Evolutionary conservation across 495 filamentous ascomycete species (phyloP).

Genomic region (Aspergillus sparsus): DNA sequence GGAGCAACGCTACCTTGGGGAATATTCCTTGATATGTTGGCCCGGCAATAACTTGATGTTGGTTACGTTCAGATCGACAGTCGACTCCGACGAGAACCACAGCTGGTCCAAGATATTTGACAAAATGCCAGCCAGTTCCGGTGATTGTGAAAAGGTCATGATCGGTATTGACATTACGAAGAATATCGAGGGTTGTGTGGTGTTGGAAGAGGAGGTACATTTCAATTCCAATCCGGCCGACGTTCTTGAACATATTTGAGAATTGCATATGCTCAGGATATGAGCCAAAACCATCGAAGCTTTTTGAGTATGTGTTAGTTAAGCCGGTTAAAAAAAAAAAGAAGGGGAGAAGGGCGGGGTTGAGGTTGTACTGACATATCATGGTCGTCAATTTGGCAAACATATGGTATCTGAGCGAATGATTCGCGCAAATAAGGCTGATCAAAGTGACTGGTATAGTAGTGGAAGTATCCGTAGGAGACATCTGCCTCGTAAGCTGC

Average conservation of each 20-base stretch:
- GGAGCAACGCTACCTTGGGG: slow-evolving; percentile 91
- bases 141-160: slow-evolving; percentile 95
- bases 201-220: slow-evolving; percentile 99
- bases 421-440: slow-evolving; percentile 91
- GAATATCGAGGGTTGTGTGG: slow-evolving; percentile 91
- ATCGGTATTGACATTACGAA: slow-evolving; percentile 82
- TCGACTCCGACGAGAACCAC: slow-evolving; percentile 89
- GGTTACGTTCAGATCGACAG: slow-evolving; percentile 86
- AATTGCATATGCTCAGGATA: slow-evolving; percentile 99
- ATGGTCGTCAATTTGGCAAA: slow-evolving; percentile 92
- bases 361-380: slow-evolving; percentile 74
- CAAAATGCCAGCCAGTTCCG: slow-evolving; percentile 94
- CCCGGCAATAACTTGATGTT: slow-evolving; percentile 88
- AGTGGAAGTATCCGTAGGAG: slow-evolving; percentile 95
- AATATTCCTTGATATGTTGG: slow-evolving; percentile 97
- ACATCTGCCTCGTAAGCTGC: slow-evolving; percentile 93
- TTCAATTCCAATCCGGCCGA: slow-evolving; percentile 93
- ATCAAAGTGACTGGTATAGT: slow-evolving; percentile 96
- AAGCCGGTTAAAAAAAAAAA: not conserved
- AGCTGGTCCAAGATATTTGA: slow-evolving; percentile 92
- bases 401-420: slow-evolving; percentile 95
- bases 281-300: slow-evolving; percentile 96
- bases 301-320: slow-evolving; percentile 38
- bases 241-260: slow-evolving; percentile 96
- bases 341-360: not conserved